Conservation (phyloP, 257 asterid species). For the Salvia splendens region DNA sequence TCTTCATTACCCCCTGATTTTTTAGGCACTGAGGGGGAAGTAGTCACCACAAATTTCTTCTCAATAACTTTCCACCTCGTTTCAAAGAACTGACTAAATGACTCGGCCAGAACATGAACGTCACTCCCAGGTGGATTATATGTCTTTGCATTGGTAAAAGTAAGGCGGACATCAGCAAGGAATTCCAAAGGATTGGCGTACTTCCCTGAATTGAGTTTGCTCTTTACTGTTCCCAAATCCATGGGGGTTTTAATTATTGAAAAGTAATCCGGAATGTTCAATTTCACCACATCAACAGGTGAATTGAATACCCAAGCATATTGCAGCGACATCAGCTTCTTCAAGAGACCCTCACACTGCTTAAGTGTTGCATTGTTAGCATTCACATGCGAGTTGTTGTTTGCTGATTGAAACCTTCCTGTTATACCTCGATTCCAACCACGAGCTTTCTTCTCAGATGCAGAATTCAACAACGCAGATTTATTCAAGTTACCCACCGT, state of each 20-base stretch:
- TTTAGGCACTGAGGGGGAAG: slow-evolving; percentile 37
- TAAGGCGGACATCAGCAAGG: slow-evolving; percentile 74
- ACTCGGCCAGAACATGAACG: slow-evolving; percentile 60
- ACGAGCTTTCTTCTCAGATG: slow-evolving; percentile 47
- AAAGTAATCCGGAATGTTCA: slow-evolving; percentile 76
- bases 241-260: slow-evolving; percentile 76
- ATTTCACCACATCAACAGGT: slow-evolving; percentile 75
- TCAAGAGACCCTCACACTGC: slow-evolving; percentile 72
- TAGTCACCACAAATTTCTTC: slow-evolving; percentile 47
- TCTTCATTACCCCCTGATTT: slow-evolving; percentile 46
- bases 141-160: slow-evolving; percentile 84
- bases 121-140: slow-evolving; percentile 76
- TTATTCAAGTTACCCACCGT: slow-evolving; percentile 42
- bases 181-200: slow-evolving; percentile 66
- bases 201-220: slow-evolving; percentile 55
- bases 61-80: slow-evolving; percentile 65
- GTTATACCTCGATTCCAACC: slow-evolving; percentile 59
- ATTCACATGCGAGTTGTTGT: slow-evolving; percentile 33
- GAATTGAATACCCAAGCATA: slow-evolving; percentile 59
- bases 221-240: slow-evolving; percentile 86
- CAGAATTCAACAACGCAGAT: slow-evolving; percentile 39
- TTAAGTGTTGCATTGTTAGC: slow-evolving; percentile 47
- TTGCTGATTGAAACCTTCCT: slow-evolving; percentile 59
- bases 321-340: slow-evolving; percentile 64
- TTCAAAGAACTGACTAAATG: slow-evolving; percentile 65